Evolutionary conservation across 1,284 basidiomycete genomes (phyloP).

Genomic region (Thecaphora thlaspeos): DNA sequence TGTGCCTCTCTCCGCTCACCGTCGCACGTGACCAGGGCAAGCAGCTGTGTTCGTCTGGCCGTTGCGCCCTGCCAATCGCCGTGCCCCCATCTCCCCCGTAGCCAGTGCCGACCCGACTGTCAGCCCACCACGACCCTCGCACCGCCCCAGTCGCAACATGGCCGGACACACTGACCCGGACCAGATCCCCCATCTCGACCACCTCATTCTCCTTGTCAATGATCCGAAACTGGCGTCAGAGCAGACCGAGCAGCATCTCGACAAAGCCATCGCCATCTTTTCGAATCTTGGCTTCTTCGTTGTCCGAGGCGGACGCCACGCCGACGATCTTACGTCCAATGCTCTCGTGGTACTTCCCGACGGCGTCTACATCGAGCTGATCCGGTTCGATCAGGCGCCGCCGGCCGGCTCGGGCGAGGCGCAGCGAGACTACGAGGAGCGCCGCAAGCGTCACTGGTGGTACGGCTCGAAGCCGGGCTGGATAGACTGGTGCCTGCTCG

Average conservation of each 20-base stretch:
- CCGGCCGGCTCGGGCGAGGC: constrained; percentile 11
- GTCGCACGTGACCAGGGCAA: too few species aligned
- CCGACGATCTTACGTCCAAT: constrained; percentile 37
- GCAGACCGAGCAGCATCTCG: constrained; percentile 12
- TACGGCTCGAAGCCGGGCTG: constrained; percentile 27
- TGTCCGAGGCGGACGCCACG: constrained; percentile 31
- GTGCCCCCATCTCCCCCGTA: too few species aligned
- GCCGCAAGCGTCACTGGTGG: constrained; percentile 39
- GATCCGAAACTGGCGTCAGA: constrained; percentile 13
- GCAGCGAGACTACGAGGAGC: constrained; percentile 15
- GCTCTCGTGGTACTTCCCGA: constrained; percentile 40
- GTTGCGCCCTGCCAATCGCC: too few species aligned
- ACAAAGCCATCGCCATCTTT: constrained; percentile 24
- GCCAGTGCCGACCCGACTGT: too few species aligned
- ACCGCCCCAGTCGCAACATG: too few species aligned
- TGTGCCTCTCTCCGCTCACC: too few species aligned
- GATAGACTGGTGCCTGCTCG: constrained; percentile 42
- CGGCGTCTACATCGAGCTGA: constrained; percentile 44
- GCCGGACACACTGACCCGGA: constrained; percentile 2
- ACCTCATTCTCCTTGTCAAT: constrained; percentile 36
- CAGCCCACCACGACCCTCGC: too few species aligned
- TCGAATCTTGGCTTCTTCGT: constrained; percentile 38
- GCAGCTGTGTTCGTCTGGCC: too few species aligned
- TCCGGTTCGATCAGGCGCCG: constrained; percentile 25
- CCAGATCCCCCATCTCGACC: constrained; percentile 34